Conservation (phyloP, 371 early-diverging fungal genomes). For the Batrachochytrium dendrobatidis region DNA sequence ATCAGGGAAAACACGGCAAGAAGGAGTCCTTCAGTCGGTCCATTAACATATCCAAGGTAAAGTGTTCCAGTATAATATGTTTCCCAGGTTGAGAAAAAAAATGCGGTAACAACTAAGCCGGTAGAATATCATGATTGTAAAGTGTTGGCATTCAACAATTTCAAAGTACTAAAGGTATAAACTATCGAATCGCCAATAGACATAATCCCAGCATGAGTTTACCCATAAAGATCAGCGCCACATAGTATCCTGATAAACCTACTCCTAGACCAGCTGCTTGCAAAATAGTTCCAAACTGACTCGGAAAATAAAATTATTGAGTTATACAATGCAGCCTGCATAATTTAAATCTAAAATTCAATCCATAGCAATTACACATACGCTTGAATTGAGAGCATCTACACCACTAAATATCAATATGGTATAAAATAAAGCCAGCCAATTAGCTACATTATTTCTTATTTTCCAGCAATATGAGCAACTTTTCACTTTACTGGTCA, state of each 20-base stretch:
- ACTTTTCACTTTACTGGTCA: slow-evolving; percentile 46
- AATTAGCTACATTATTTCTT: not conserved
- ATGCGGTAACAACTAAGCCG: slow-evolving; percentile 65
- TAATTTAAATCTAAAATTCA: not conserved
- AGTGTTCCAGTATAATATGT: slow-evolving; percentile 92
- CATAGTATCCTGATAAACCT: slow-evolving; percentile 64
- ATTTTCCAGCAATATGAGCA: too few relatives aligned
- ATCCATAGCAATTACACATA: slow-evolving; percentile 23
- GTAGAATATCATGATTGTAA: slow-evolving; percentile 19
- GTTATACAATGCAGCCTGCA: too few relatives aligned
- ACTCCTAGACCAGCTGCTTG: slow-evolving; percentile 76
- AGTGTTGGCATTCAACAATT: slow-evolving; percentile 27
- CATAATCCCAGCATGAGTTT: too few relatives aligned
- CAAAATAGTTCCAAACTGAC: slow-evolving; percentile 60
- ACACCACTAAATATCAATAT: slow-evolving; percentile 63
- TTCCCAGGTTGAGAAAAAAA: slow-evolving; percentile 91
- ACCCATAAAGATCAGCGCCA: slow-evolving; percentile 38
- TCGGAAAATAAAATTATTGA: slow-evolving; percentile 16
- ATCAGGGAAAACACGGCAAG: slow-evolving; percentile 60
- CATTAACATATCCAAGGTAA: slow-evolving; percentile 88
- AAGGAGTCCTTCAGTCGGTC: slow-evolving; percentile 93
- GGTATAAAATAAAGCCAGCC: not conserved
- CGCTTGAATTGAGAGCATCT: slow-evolving; percentile 84
- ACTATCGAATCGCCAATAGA: too few relatives aligned
- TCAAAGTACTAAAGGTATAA: too few relatives aligned